Percentiles rank a stretch among this genome's conserved stretches.
Conservation (phyloP, 2,329 filamentous ascomycete species). For the Tolypocladium cylindrosporum region DNA sequence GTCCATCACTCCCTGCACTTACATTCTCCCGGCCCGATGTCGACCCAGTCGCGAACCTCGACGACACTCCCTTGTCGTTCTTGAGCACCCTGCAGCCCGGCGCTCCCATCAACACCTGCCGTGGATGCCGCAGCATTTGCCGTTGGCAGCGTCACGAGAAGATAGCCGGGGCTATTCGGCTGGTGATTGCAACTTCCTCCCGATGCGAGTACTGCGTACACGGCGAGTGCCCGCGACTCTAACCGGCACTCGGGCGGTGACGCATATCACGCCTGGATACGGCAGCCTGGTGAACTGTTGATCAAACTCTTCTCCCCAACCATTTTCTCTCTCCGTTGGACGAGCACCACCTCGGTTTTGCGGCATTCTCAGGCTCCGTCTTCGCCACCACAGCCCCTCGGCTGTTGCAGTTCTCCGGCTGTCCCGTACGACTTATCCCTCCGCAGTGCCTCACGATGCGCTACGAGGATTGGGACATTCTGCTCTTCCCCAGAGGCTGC, state of each 20-base stretch:
- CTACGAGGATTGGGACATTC: slow-evolving; percentile 78
- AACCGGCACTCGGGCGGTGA: background rate
- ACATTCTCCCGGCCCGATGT: background rate
- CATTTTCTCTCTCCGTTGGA: background rate
- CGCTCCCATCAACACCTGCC: background rate
- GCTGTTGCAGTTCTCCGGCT: background rate
- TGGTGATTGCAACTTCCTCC: background rate
- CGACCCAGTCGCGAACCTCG: background rate
- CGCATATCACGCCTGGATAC: background rate
- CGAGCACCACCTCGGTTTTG: background rate
- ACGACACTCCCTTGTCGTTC: background rate
- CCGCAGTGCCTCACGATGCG: slow-evolving; percentile 48
- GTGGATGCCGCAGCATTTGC: background rate
- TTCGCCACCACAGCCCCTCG: background rate
- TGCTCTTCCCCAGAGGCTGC: slow-evolving; percentile 61
- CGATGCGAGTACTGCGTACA: background rate
- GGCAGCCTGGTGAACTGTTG: background rate
- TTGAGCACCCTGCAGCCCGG: background rate
- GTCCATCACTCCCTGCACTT: background rate
- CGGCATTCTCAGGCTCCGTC: background rate
- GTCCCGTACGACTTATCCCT: background rate
- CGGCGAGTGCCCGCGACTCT: background rate
- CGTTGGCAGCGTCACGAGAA: background rate
- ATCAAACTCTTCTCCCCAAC: background rate
- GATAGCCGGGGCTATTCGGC: background rate